Evolutionary conservation across 768 basidiomycete genomes (phyloP).

Genomic region (Mycena olivaceomarginata): DNA sequence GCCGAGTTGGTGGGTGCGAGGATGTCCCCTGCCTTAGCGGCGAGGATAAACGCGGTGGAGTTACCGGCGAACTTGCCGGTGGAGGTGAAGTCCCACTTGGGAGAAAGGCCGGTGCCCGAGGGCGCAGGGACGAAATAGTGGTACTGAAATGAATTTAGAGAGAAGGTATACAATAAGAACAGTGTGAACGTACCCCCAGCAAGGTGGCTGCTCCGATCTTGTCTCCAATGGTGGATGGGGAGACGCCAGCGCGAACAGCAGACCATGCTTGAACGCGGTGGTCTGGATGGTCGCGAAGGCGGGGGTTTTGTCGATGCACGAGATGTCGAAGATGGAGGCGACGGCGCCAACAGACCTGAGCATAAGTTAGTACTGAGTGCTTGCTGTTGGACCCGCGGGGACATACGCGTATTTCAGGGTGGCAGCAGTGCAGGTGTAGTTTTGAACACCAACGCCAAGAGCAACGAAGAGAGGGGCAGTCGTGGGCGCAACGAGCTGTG

Average conservation of each 20-base stretch:
- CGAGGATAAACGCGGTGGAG: constrained; percentile 40
- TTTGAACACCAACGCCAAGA: constrained; percentile 65
- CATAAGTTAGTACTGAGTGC: constrained; percentile 35
- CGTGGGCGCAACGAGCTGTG: constrained; percentile 58
- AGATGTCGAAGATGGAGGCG: constrained; percentile 61
- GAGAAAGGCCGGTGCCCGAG: constrained; percentile 54
- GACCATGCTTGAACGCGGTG: constrained; percentile 47
- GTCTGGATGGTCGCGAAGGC: constrained; percentile 47
- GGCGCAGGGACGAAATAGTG: constrained; percentile 65
- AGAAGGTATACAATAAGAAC: background rate
- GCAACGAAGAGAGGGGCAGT: constrained; percentile 61
- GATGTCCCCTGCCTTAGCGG: constrained; percentile 52
- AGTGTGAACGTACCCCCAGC: constrained; percentile 30
- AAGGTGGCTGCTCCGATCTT: constrained; percentile 20
- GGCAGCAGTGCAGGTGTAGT: constrained; percentile 61
- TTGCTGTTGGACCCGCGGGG: background rate
- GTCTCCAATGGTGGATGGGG: constrained; percentile 34
- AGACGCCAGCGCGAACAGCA: constrained; percentile 30
- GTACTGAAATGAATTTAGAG: constrained; percentile 37
- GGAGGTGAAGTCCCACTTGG: constrained; percentile 64
- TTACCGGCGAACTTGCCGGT: constrained; percentile 43
- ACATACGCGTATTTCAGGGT: constrained; percentile 60
- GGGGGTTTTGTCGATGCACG: constrained; percentile 56
- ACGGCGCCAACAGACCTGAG: constrained; percentile 50
- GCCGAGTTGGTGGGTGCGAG: constrained; percentile 49